Conservation (phyloP, 139 green algal species). For the Bryopsis sp. region DNA sequence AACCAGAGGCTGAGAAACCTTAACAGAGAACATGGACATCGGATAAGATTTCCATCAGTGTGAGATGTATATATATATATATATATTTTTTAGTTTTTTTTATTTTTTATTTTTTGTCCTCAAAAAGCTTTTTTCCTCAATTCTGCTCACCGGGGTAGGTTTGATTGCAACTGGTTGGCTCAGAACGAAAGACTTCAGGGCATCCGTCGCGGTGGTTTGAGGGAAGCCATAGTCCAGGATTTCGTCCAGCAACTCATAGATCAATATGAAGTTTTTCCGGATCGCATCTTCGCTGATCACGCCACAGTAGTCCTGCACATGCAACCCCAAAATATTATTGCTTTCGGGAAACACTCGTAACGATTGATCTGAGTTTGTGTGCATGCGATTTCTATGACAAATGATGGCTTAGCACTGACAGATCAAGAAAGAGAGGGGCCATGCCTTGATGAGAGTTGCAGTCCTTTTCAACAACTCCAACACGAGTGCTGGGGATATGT, state of each 20-base stretch:
- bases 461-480: constrained; percentile 88
- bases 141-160: neutral
- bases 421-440: no score
- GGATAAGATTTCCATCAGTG: no score
- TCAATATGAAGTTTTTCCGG: constrained; percentile 89
- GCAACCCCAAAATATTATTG: neutral
- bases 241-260: constrained; percentile 98
- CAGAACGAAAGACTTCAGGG: constrained; percentile 84
- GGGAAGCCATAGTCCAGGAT: constrained; percentile 78
- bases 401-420: no score
- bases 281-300: constrained; percentile 85
- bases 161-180: constrained; percentile 77
- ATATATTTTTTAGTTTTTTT: no score
- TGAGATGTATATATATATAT: no score
- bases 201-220: constrained; percentile 82
- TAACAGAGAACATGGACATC: no score
- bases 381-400: no score
- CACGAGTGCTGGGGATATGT: constrained; percentile 78
- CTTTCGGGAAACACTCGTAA: neutral
- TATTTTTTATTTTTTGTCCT: no score
- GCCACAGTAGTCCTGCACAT: constrained; percentile 74
- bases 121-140: no score
- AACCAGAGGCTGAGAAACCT: neutral
- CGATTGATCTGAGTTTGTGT: no score
- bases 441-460: constrained; percentile 70